phyloP scores from a whole-genome alignment of 257 asterid genomes.

The Vinca minor region DNA sequence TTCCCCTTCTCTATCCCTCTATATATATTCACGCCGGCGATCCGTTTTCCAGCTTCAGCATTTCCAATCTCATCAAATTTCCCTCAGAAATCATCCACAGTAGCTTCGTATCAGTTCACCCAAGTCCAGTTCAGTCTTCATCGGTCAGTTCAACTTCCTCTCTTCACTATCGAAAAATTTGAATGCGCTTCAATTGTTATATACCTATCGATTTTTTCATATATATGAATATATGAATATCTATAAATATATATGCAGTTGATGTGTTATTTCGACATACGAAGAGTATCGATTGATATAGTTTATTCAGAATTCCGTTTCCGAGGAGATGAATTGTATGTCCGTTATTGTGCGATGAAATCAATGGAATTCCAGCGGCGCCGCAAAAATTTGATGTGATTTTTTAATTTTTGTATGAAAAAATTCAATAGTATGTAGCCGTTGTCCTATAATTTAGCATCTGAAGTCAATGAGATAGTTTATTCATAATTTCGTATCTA shows the following conservation, averaged over 20 bases:
- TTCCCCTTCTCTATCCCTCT: background rate
- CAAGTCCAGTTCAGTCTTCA: constrained; percentile 4
- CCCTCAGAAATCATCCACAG: background rate
- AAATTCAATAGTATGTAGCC: background rate
- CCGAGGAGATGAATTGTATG: background rate
- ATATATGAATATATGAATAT: background rate
- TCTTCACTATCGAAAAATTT: background rate
- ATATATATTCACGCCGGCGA: background rate
- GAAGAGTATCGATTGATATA: constrained; percentile 10
- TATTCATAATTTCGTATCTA: too few relatives aligned
- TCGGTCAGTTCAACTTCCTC: constrained; percentile 15
- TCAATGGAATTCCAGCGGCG: constrained; percentile 5
- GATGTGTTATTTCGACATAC: constrained; percentile 2
- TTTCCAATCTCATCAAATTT: background rate
- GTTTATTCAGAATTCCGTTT: background rate
- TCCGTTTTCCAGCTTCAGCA: background rate
- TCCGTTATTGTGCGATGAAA: background rate
- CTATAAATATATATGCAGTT: background rate
- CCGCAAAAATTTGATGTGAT: background rate
- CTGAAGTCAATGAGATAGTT: too few relatives aligned
- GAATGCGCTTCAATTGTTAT: background rate
- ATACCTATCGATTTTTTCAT: background rate
- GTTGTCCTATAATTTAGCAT: background rate
- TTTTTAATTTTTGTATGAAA: background rate
- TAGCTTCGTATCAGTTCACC: background rate